A percentile compares a stretch with the other conserved stretches of the same genome.
phyloP scores from a whole-genome alignment of 1,284 basidiomycete genomes.

The Cronartium ribicola region DNA sequence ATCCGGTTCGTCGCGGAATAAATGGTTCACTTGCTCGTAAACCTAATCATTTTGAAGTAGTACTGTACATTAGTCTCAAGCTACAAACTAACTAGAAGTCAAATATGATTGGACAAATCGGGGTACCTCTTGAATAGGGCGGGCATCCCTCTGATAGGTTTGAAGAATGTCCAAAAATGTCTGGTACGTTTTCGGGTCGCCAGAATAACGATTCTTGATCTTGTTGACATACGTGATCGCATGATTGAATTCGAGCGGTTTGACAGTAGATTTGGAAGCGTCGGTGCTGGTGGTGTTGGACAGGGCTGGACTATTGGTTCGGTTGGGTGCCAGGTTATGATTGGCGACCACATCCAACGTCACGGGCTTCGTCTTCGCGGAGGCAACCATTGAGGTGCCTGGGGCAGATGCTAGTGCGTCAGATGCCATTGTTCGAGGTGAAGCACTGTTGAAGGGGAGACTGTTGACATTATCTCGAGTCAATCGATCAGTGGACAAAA shows the following conservation, averaged over 20 bases:
- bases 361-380: constrained; percentile 27
- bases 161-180: constrained; percentile 97
- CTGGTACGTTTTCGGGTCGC: constrained; percentile 93
- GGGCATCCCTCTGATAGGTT: constrained; percentile 92
- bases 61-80: constrained; percentile 27
- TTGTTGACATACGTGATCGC: constrained; percentile 98
- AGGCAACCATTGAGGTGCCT: neutral
- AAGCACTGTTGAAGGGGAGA: neutral
- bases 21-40: constrained; percentile 81
- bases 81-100: constrained; percentile 17
- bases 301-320: constrained; percentile 28
- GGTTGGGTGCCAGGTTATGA: neutral
- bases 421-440: neutral
- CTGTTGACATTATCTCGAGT: constrained; percentile 25
- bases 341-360: constrained; percentile 19
- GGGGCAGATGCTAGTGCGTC: constrained; percentile 3
- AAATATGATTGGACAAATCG: constrained; percentile 51
- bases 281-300: constrained; percentile 20
- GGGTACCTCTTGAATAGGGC: constrained; percentile 73
- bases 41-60: constrained; percentile 60
- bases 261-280: constrained; percentile 29
- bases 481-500: neutral
- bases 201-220: constrained; percentile 91
- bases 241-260: constrained; percentile 79
- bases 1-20: constrained; percentile 90